Evolutionary conservation across 140 eudicot genomes (phyloP).

Genomic region (Flaveria floridana): DNA sequence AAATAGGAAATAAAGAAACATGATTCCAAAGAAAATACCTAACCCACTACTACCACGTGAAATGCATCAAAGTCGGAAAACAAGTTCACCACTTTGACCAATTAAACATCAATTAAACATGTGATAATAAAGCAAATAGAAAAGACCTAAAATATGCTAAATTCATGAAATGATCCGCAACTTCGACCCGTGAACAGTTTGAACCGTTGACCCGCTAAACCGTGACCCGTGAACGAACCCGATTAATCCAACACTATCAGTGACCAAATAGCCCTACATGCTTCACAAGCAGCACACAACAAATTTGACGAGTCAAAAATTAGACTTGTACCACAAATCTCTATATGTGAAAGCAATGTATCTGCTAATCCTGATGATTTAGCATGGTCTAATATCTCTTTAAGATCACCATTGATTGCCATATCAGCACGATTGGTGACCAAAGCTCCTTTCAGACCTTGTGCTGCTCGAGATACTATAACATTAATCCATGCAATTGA

Average conservation of each 20-base stretch:
- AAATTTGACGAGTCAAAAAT: constrained; percentile 77
- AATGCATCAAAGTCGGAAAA: no score
- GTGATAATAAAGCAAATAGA: no score
- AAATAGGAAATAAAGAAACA: no score
- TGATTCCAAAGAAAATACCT: no score
- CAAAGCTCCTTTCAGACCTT: constrained; percentile 59
- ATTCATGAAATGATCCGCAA: no score
- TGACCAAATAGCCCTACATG: constrained; percentile 84
- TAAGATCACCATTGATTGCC: constrained; percentile 36
- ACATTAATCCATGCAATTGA: constrained; percentile 73
- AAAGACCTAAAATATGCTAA: no score
- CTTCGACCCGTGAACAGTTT: no score
- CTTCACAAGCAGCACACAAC: constrained; percentile 81
- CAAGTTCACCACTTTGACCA: no score
- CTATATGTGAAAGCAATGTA: constrained; percentile 59
- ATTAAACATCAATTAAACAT: no score
- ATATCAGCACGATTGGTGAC: constrained; percentile 46
- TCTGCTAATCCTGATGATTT: constrained; percentile 60
- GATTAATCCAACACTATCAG: constrained; percentile 27
- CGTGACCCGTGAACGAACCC: no score
- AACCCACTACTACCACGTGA: no score
- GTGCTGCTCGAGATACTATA: constrained; percentile 64
- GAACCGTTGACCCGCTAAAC: no score
- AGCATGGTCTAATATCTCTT: constrained; percentile 76
- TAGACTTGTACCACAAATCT: constrained; percentile 72